Base-by-base conservation (phyloP, 1,139 yeast genomes). In the Taiozyma sp. region DNA sequence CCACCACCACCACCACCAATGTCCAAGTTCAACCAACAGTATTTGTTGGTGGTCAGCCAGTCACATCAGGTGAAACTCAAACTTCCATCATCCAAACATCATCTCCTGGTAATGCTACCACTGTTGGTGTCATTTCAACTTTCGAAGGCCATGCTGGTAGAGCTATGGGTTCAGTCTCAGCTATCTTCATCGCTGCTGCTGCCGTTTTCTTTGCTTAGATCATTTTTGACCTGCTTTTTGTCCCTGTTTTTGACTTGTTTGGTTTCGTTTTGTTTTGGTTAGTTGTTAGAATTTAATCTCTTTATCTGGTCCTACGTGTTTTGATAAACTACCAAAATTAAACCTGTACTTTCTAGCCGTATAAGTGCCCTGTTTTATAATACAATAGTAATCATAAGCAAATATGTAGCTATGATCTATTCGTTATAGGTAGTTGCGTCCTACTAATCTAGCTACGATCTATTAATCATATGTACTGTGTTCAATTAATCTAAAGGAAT, bases 61-160 rank as follows among this genome's bases (percentile, higher is more conserved):
- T 45, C 27, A 13, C 29, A 10, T 34, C 43, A 19, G 28, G 24
- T 2, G 48, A 44, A 9, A 40, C 29, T 30, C 51, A 38, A 16
- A 54, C 57, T n/a, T 39, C 28, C 16, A 24, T 24, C 2, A 16
- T 19, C 23, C 24, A 44, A 2, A 29, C n/a, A 14, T 28, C 28
- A 27, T 30, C 27, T 6, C 3, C 34, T 4, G 34, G 34, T 16
- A 27, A n/a, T 13, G 4, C 44, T 13, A 1, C 44, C 4, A 24
- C 48, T 30, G 16, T 45, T 8, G 48, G 28, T 5, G 48, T 41
- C 8, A 13, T 55, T n/a, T 44, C 51, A 4, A 36, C 49, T 6
- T 55, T 46, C 30, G 50, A 48, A 43, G 58, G 57, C 40, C 32
- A 51, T 40, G 57, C 55, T 16, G 49, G 36, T 41, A 43, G 23